Base-by-base conservation (phyloP, 768 basidiomycete genomes). In the Pleurotus pulmonarius region DNA sequence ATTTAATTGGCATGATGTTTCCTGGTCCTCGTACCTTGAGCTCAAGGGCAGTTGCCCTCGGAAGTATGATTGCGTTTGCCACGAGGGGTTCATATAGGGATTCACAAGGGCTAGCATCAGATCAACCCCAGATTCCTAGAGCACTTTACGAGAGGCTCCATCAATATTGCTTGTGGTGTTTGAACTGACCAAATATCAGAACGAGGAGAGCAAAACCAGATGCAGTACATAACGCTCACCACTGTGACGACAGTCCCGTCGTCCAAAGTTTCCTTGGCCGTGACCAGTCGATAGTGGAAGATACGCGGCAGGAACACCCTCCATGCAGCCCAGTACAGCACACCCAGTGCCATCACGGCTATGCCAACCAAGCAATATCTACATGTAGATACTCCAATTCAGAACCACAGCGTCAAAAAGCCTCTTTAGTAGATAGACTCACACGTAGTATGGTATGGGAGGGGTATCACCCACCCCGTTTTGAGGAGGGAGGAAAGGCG, bases 381-480 rank as follows among this genome's bases (percentile, higher is more conserved):
- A 34, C 3, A 20, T n/a, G n/a, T n/a, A n/a, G n/a, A n/a, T 15
- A 13, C n/a, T 40, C 2, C 20, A 20, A 1, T 20, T 20, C 20
- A 20, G 20, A 20, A 20, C 20, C 20, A 3, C 20, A 20, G 20
- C 20, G 3, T 20, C 20, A 3, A 20, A 20, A 20, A 1, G 1
- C 20, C 20, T 20, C 20, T 20, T 20, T 20, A 20, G n/a, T n/a
- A 40, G 39, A 8, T 1, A 49, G 49, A 38, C 62, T 12, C 57
- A 78, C 75, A 83, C 61, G 64, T 83, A 85, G 57, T 85, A 84
- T 2, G 83, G 82, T 38, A 85, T 62, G 12, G 84, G 81, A 11
- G 82, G 82, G 0, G 83, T 83, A 59, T 86, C 83, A 11, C 83
- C 84, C 1, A 80, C 73, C 12, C 75, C 72, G 58, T 80, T 80